Conservation (phyloP, 140 eudicot genomes). For the Senecio squalidus region DNA sequence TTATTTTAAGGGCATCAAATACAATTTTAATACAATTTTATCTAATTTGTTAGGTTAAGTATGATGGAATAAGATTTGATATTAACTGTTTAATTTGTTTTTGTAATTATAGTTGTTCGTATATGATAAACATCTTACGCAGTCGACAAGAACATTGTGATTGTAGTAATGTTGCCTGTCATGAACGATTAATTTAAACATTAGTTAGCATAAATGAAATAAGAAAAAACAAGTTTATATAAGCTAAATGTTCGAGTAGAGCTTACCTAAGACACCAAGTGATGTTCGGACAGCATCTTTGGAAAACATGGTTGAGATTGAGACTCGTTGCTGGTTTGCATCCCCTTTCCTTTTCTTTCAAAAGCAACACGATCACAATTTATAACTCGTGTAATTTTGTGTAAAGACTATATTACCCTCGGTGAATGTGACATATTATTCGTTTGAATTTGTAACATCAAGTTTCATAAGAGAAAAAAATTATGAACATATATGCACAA, state of each 20-base stretch:
- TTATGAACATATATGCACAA: no score
- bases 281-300: constrained; percentile 43
- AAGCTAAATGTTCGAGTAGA: neutral
- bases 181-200: constrained; percentile 1
- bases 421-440: no score
- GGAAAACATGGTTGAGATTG: constrained; percentile 33
- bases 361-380: neutral
- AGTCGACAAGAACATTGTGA: constrained; percentile 68
- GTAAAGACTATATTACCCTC: no score
- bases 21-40: no score
- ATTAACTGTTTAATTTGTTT: no score
- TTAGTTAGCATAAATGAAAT: neutral
- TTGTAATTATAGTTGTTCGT: neutral
- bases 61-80: no score
- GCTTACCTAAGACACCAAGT: constrained; percentile 57
- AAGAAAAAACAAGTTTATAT: neutral
- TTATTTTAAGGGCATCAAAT: neutral
- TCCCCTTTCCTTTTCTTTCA: neutral
- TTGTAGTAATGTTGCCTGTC: constrained; percentile 75
- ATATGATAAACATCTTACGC: constrained; percentile 43
- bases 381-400: constrained; percentile 13
- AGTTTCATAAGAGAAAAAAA: no score
- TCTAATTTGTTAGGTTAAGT: no score
- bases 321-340: neutral
- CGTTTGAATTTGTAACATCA: no score